Evolutionary conservation across 441 rosid genomes (phyloP), one percentile per base, ranked within the genome.

Genomic region (Adansonia rubrostipa): DNA sequence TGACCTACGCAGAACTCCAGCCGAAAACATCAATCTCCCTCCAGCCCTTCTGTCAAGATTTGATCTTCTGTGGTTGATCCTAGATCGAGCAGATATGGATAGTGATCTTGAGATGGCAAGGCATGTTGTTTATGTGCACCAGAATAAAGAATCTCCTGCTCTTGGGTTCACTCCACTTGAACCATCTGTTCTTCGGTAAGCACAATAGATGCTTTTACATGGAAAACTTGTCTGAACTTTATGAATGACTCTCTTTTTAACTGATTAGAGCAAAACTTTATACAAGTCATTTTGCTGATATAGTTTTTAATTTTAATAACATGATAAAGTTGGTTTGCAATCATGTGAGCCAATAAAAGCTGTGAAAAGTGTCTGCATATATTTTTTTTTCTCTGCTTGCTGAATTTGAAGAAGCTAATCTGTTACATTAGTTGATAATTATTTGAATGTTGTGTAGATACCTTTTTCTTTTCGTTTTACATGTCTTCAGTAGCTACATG

Each of bases 81-180:
- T 97, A 75, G 99, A 97, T 87, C 90, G 94, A 81, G 99, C 99
- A 66, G 99, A 97, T 75, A 93, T 95, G 99, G 99, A 95, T 82
- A 88, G 87, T 75, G 99, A 97, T 83, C 99, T 93, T 83, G 99
- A 95, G 87, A 56, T 95, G 88, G 99, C 99, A 53, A 91, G 97
- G 89, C 99, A 97, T 63, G 92, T 97, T 82, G 93, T 97, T 73
- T 89, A 89, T 81, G 99, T 97, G 82, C 99, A 97, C 79, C 98
- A 93, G 87, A 90, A 92, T 65, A 86, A 80, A 85, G 96, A 94
- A 82, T 95, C 98, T 79, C 99, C 98, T 17, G 92, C 98, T 19
- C 97, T 97, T 84, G 98, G 97, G 77, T 97, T 93, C 69, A 83
- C 92, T 77, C 97, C 99, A 1, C 96, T 97, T 76, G 97, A 97